A percentile compares a stretch with the other conserved stretches of the same genome.
These are phyloP conservation scores for Cytospora chrysosperma DNA, from an alignment of 2,329 filamentous ascomycete genomes.

Conservation along the genomic window DNA sequence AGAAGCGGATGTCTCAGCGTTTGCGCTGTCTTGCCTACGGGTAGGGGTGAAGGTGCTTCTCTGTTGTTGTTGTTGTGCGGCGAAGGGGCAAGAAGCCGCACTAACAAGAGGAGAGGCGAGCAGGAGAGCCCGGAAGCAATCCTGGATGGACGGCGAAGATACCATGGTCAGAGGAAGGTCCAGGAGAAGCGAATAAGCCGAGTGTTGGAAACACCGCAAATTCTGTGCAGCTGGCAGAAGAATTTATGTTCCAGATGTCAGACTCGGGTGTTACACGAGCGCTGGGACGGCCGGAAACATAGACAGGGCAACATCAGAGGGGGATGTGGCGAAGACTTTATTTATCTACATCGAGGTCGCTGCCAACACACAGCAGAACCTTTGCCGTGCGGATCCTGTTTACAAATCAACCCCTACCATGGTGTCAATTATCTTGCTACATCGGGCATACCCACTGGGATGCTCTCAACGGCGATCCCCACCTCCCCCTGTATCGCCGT, in stretches of 20 bases:
- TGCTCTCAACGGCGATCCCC: slow-evolving; percentile 2
- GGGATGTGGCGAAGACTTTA: not conserved
- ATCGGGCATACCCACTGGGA: not conserved
- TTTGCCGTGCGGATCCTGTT: slow-evolving; percentile 1
- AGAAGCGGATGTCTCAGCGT: not conserved
- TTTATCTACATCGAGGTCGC: too few relatives aligned
- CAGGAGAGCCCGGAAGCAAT: slow-evolving; percentile 19
- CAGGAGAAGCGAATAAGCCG: not conserved
- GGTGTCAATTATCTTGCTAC: not conserved
- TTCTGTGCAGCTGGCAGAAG: not conserved
- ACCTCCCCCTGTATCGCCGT: not conserved
- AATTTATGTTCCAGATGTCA: not conserved
- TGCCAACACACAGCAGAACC: too few relatives aligned
- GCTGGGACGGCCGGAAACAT: not conserved
- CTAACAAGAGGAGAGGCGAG: slow-evolving; percentile 13
- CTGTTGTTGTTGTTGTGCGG: slow-evolving; percentile 1
- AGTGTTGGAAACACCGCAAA: not conserved
- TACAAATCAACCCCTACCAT: slow-evolving; percentile 5
- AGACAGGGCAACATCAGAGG: not conserved
- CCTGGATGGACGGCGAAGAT: slow-evolving; percentile 2
- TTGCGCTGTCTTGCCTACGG: slow-evolving; percentile 1
- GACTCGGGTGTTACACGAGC: not conserved
- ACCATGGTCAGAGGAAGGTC: not conserved
- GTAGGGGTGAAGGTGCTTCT: not conserved
- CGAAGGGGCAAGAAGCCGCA: slow-evolving; percentile 21